Evolutionary conservation across 1,284 basidiomycete genomes (phyloP), one percentile per base, ranked within the genome.

Genomic region (Inonotus hispidus): DNA sequence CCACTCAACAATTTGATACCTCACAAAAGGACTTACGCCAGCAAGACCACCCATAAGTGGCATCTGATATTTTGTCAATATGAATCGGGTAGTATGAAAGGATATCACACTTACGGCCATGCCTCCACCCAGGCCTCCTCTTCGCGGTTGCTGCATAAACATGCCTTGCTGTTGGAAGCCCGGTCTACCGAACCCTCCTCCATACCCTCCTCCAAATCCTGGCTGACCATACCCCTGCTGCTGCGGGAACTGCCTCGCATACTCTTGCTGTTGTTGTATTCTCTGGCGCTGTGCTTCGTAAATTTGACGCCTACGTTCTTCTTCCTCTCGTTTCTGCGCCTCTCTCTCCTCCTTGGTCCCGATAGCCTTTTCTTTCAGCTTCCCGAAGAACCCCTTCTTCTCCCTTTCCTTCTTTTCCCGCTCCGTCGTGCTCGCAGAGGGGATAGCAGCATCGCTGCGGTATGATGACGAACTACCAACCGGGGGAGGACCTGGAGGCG

Each of bases 301-400:
- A 27, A 52, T 41, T 27, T 23, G 29, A 41, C 25, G 53, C 66
- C 73, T 35, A 66, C 69, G 53, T 11, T 57, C 56, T 52, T 66
- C 59, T 61, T 66, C 65, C 60, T 2, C 65, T 67, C 55, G 70
- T 62, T 67, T 67, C 60, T 71, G 68, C 45, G 76, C 77, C 67
- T 84, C 81, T 21, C 84, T 74, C 68, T 87, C 83, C 66, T 86
- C 84, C 68, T 82, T 84, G 1, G 83, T 85, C 0, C 82, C 82
- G 19, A 83, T 79, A 0, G 81, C 75, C 66, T 82, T 84, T 66
- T 86, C 83, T 69, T 84, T 87, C 65, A 87, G 61, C 67, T 78
- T 83, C 1, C 77, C 79, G 63, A 88, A 76, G 65, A 87, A 75
- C 0, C 84, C 80, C 25, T 79, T 73, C 64, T 80, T 80, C 54